A percentile compares a stretch with the other conserved stretches of the same genome.
These are phyloP conservation scores for Polysphondylium violaceum DNA, from an alignment of 78 protist genomes.

Conservation along the genomic window DNA sequence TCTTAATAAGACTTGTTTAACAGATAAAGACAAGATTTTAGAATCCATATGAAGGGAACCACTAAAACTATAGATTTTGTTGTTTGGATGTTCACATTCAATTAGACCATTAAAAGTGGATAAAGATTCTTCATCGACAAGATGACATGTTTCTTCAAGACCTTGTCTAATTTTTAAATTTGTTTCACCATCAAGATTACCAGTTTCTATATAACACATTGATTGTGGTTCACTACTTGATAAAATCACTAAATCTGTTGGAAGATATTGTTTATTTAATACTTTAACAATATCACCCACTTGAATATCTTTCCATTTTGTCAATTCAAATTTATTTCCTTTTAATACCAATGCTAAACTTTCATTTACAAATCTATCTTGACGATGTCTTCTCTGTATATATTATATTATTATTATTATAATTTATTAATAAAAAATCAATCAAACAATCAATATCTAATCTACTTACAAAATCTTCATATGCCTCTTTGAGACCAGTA, in stretches of 20 bases:
- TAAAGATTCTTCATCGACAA: constrained; percentile 18
- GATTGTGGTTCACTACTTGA: constrained; percentile 78
- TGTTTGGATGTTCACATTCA: constrained; percentile 78
- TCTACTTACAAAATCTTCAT: constrained; percentile 87
- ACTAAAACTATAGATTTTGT: constrained; percentile 42
- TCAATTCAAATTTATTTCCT: not conserved
- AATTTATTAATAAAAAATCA: not conserved
- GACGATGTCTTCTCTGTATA: constrained; percentile 66
- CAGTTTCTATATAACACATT: constrained; percentile 90
- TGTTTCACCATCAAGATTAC: constrained; percentile 91
- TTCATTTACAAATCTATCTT: constrained; percentile 72
- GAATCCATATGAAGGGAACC: constrained; percentile 53
- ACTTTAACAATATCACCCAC: constrained; percentile 88
- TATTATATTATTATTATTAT: not conserved
- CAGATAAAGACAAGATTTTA: constrained; percentile 24
- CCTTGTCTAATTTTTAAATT: constrained; percentile 37
- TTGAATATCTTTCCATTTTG: constrained; percentile 56
- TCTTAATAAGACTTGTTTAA: constrained; percentile 71
- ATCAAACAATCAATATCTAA: not conserved
- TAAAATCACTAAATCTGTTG: constrained; percentile 90
- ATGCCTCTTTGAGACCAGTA: constrained; percentile 86
- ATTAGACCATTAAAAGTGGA: constrained; percentile 10
- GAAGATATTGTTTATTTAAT: constrained; percentile 62
- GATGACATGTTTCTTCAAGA: constrained; percentile 15
- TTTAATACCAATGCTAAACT: constrained; percentile 24